A percentile compares a stretch with the other conserved stretches of the same genome.
phyloP scores from a whole-genome alignment of 768 basidiomycete genomes.

The Termitomyces heimii region DNA sequence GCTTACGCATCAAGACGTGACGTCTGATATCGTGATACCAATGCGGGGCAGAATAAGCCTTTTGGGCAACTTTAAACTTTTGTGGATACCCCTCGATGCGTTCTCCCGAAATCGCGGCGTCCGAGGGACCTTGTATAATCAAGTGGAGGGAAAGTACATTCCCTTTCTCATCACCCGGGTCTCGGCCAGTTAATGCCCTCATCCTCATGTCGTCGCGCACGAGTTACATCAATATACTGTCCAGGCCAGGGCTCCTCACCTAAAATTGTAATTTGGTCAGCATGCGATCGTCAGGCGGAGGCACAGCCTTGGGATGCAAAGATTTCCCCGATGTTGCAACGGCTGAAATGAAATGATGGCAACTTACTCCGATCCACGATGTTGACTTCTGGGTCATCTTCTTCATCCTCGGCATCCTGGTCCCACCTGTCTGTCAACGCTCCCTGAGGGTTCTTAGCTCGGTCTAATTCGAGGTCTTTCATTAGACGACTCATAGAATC shows the following conservation, averaged over 20 bases:
- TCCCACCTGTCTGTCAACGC: constrained; percentile 60
- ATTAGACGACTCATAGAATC: constrained; percentile 76
- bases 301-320: constrained; percentile 4
- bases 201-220: constrained; percentile 45
- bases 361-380: constrained; percentile 70
- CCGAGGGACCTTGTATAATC: not conserved
- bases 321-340: not conserved
- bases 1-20: constrained; percentile 8
- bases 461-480: constrained; percentile 76
- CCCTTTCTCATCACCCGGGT: constrained; percentile 36
- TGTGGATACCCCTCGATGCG: constrained; percentile 1
- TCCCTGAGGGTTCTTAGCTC: constrained; percentile 51
- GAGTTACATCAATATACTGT: constrained; percentile 71
- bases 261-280: constrained; percentile 20
- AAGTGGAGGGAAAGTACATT: constrained; percentile 1
- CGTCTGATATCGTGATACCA: constrained; percentile 2
- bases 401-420: constrained; percentile 50
- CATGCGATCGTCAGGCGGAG: constrained; percentile 2
- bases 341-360: not conserved
- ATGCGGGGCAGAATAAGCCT: constrained; percentile 10
- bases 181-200: constrained; percentile 69
- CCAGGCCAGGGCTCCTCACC: constrained; percentile 68
- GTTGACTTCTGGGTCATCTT: constrained; percentile 45
- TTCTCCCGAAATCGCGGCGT: not conserved
- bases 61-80: constrained; percentile 5